Base-by-base conservation (phyloP, 2,329 filamentous ascomycete species). In the Penicillium nordicum region DNA sequence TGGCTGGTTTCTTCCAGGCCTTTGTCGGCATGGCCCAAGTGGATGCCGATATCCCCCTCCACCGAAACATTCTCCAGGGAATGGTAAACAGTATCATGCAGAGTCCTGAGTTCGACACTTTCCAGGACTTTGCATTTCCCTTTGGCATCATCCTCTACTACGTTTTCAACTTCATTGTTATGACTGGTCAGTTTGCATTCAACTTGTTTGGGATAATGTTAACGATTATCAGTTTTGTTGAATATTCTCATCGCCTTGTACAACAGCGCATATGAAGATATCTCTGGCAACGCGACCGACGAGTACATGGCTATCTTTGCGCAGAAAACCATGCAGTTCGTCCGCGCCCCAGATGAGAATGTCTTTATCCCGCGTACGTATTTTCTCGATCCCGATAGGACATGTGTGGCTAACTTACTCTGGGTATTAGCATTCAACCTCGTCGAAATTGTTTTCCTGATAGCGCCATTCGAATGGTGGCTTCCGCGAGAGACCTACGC, bases 211-310 rank as follows among this genome's bases (percentile, higher is more conserved):
- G 29, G 30, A 55, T 67, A 50, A 66, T 51, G 21, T 8, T 52
- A 53, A 45, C 16, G 16, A 14, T 37, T 7, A 32, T 46, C 57
- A 78, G 82, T 99, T 55, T 80, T 97, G 27, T 84, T 99, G 64
- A 99, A 99, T 73, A 91, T 99, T 66, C 85, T 99, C 56, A 97
- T 99, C 69, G 94, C 94, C 0, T 84, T 99, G 7, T 99, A 97
- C 79, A 97, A 97, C 76, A 93, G 88, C 45, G 92, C 94, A 2
- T 97, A 99, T 71, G 89, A 95, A 69, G 92, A 96, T 73, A 95
- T 97, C 57, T 95, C 92, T 67, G 87, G 89, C 44, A 89, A 99
- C 69, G 92, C 94, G 5, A 88, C 91, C 63, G 94, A 99, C 73
- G 94, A 99, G 74, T 99, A 92, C 75, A 87, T 99, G 72, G 93